These are phyloP conservation scores for Ceratocystis destructans DNA, from an alignment of 2,329 filamentous ascomycete species.

Conservation along the genomic window DNA sequence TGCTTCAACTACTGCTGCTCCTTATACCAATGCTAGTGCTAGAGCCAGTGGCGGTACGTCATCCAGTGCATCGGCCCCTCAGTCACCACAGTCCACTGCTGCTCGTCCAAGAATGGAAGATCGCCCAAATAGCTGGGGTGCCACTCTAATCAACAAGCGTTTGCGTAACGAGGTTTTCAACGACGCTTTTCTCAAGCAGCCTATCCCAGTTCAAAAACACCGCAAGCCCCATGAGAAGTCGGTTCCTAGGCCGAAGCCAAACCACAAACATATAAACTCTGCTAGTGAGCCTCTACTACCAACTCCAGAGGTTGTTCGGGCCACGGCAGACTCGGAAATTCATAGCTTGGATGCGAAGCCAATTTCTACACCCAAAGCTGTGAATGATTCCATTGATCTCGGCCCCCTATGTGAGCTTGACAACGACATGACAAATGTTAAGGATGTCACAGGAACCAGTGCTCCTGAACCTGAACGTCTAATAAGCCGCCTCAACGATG, in stretches of 20 bases:
- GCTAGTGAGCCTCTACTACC: slow-evolving; percentile 11
- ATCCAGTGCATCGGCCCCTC: slow-evolving; percentile 15
- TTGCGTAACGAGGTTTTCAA: slow-evolving; percentile 84
- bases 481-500: slow-evolving; percentile 13
- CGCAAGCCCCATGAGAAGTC: slow-evolving; percentile 55
- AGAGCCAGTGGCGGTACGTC: not conserved
- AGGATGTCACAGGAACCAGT: slow-evolving; percentile 49
- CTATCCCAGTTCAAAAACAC: slow-evolving; percentile 67
- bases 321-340: not conserved
- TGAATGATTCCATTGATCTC: not conserved
- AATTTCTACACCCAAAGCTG: not conserved
- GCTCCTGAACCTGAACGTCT: slow-evolving; percentile 47
- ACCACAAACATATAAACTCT: slow-evolving; percentile 11
- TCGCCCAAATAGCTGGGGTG: slow-evolving; percentile 63
- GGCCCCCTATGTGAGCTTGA: slow-evolving; percentile 6
- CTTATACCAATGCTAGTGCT: not conserved
- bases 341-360: not conserved
- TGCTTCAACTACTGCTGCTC: slow-evolving; percentile 3
- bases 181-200: slow-evolving; percentile 76
- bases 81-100: slow-evolving; percentile 24
- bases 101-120: slow-evolving; percentile 37
- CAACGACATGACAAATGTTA: slow-evolving; percentile 25
- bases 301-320: slow-evolving; percentile 6
- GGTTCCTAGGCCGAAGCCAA: slow-evolving; percentile 38
- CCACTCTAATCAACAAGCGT: slow-evolving; percentile 77